Percentiles rank a stretch among this genome's conserved stretches.
phyloP scores from a whole-genome alignment of 129 eudicot species.

The Dittrichia graveolens region DNA sequence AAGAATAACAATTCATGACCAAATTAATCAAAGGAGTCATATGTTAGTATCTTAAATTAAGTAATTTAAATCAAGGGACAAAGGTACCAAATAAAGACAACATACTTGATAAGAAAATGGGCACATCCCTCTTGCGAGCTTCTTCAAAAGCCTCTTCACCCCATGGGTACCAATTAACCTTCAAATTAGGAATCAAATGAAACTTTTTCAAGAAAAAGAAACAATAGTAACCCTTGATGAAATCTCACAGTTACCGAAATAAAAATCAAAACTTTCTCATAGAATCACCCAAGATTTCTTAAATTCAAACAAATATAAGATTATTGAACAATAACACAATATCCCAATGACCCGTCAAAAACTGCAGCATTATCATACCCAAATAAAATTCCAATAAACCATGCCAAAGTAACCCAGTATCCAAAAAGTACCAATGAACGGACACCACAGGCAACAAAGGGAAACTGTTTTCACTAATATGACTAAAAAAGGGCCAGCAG shows the following conservation, averaged over 20 bases:
- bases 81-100: conserved; percentile 4
- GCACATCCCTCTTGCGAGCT: conserved; percentile 87
- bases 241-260: neutral
- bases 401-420: conserved; percentile 1
- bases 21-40: conserved; percentile 9
- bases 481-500: neutral
- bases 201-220: conserved; percentile 12
- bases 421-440: neutral
- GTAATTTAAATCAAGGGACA: neutral
- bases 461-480: neutral
- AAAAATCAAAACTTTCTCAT: conserved; percentile 10
- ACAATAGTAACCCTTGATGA: conserved; percentile 7
- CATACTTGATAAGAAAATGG: conserved; percentile 89
- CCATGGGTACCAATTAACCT: conserved; percentile 99
- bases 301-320: conserved; percentile 17
- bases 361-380: conserved; percentile 7
- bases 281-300: conserved; percentile 10
- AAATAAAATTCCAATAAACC: conserved; percentile 5
- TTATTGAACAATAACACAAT: conserved; percentile 1
- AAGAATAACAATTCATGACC: conserved; percentile 30
- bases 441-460: conserved; percentile 7
- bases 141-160: conserved; percentile 87
- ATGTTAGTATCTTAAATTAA: conserved; percentile 23
- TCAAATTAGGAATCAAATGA: conserved; percentile 18
- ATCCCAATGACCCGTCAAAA: conserved; percentile 9